These are phyloP conservation scores for Croton laevigatus DNA, from an alignment of 441 rosid genomes.

Conservation along the genomic window DNA sequence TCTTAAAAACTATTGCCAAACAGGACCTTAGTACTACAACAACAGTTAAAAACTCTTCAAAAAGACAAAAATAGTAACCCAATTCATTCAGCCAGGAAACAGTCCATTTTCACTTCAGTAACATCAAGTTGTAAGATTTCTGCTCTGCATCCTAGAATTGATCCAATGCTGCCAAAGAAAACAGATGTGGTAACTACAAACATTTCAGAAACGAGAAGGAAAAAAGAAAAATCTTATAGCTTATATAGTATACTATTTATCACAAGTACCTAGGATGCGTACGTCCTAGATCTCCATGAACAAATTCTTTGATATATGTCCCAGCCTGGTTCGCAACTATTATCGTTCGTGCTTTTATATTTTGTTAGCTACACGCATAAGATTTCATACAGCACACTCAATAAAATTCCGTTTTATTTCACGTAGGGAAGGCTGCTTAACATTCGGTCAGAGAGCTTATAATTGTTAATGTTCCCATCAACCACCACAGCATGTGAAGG, in stretches of 20 bases:
- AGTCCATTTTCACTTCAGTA: conserved; percentile 89
- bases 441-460: not conserved
- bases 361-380: not conserved
- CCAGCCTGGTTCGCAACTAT: conserved; percentile 66
- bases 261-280: conserved; percentile 72
- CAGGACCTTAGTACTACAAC: too few relatives aligned
- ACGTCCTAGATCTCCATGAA: conserved; percentile 98
- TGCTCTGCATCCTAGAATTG: conserved; percentile 80
- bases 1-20: too few relatives aligned
- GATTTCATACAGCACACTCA: not conserved
- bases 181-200: not conserved
- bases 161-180: conserved; percentile 61
- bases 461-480: not conserved
- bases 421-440: not conserved
- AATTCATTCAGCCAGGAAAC: conserved; percentile 28
- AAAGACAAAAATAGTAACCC: not conserved
- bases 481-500: not conserved
- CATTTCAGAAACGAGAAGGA: not conserved
- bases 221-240: too few relatives aligned
- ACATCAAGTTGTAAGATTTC: conserved; percentile 95
- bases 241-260: not conserved
- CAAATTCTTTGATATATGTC: conserved; percentile 95
- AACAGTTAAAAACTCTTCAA: too few relatives aligned
- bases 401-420: not conserved
- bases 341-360: not conserved